phyloP scores from a whole-genome alignment of 129 eudicot species.

The Tanacetum coccineum region DNA sequence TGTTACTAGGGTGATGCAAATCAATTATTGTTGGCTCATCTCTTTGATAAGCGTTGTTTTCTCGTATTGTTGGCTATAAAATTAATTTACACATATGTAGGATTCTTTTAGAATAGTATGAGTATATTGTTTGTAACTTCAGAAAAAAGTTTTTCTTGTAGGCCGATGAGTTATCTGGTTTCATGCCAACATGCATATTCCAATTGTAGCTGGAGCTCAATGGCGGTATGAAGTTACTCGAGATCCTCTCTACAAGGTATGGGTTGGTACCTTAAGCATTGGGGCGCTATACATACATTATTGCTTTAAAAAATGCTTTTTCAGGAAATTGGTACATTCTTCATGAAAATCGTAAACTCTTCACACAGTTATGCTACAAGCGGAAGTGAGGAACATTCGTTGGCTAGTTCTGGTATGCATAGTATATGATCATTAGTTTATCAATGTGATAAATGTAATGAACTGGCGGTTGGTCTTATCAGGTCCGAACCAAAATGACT shows the following conservation, averaged over 20 bases:
- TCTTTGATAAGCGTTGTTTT: slow-evolving; percentile 96
- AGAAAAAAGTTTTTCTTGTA: slow-evolving; percentile 12
- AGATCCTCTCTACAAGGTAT: slow-evolving; percentile 81
- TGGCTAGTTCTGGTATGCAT: too few relatives aligned
- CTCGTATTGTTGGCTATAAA: slow-evolving; percentile 76
- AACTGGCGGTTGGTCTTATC: slow-evolving; percentile 8
- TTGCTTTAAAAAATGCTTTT: too few relatives aligned
- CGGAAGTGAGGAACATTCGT: slow-evolving; percentile 94
- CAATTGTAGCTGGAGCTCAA: slow-evolving; percentile 86
- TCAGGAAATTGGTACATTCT: too few relatives aligned
- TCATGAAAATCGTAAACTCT: slow-evolving; percentile 70
- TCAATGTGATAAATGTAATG: background rate
- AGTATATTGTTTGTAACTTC: background rate
- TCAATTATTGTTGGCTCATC: too few relatives aligned
- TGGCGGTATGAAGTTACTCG: slow-evolving; percentile 93
- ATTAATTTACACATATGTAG: slow-evolving; percentile 34
- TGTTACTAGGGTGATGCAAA: slow-evolving; percentile 52
- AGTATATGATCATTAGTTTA: background rate
- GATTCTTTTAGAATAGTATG: background rate
- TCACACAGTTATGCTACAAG: slow-evolving; percentile 90
- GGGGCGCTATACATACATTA: too few relatives aligned
- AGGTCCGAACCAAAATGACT: slow-evolving; percentile 87
- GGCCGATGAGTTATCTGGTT: slow-evolving; percentile 88
- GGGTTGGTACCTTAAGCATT: too few relatives aligned
- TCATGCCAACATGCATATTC: slow-evolving; percentile 94